Conservation (phyloP, 1,284 basidiomycete genomes). For the Ustilago esculenta region DNA sequence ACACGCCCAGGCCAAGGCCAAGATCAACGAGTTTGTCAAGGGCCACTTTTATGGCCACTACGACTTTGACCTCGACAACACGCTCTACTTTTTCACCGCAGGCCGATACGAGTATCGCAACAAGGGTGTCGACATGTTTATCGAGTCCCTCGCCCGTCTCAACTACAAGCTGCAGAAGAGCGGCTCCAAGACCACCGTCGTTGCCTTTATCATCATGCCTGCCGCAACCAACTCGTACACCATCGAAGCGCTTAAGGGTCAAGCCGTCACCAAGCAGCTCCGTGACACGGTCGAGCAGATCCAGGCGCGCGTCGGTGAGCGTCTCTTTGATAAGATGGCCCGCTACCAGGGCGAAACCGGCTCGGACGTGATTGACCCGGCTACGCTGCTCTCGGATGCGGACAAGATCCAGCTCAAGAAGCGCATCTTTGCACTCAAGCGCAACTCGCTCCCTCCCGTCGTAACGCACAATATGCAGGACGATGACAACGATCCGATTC, state of each 20-base stretch:
- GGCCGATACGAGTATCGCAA: conserved; percentile 98
- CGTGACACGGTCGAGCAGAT: conserved; percentile 91
- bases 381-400: conserved; percentile 81
- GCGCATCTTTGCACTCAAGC: conserved; percentile 93
- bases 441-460: conserved; percentile 89
- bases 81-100: conserved; percentile 98
- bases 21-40: conserved; percentile 96
- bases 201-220: conserved; percentile 99
- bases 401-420: conserved; percentile 96
- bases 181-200: conserved; percentile 82
- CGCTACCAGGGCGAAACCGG: conserved; percentile 77
- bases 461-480: conserved; percentile 98
- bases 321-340: conserved; percentile 92
- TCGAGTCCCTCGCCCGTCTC: conserved; percentile 82
- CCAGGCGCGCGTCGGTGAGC: conserved; percentile 87
- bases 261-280: conserved; percentile 95
- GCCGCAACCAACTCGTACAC: conserved; percentile 95
- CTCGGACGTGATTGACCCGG: conserved; percentile 56
- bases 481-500: conserved; percentile 87
- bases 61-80: conserved; percentile 94
- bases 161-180: conserved; percentile 87
- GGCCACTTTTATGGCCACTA: conserved; percentile 99
- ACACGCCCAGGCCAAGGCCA: conserved; percentile 88
- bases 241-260: conserved; percentile 95
- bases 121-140: conserved; percentile 99